A percentile compares a stretch with the other conserved stretches of the same genome.
phyloP scores from a whole-genome alignment of 2,329 filamentous ascomycete species.

The Neonectria sp. region DNA sequence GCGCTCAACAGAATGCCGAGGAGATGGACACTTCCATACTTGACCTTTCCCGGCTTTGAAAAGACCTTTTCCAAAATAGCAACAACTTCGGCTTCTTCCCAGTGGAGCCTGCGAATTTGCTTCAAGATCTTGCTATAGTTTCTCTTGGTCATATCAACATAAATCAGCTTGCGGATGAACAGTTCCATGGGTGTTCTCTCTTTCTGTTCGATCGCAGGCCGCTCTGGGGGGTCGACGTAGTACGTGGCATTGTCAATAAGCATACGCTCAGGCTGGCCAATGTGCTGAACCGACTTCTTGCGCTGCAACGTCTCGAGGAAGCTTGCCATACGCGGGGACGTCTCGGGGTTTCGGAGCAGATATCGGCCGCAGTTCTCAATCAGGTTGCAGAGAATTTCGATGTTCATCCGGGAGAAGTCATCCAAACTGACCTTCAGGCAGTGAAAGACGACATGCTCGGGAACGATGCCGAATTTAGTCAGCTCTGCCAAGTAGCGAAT shows the following conservation, averaged over 20 bases:
- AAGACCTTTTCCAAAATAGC: slow-evolving; percentile 90
- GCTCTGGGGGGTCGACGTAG: slow-evolving; percentile 95
- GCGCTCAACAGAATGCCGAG: slow-evolving; percentile 91
- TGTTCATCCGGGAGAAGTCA: slow-evolving; percentile 98
- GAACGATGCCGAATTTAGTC: slow-evolving; percentile 98
- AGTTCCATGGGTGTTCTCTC: slow-evolving; percentile 94
- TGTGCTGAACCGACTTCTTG: slow-evolving; percentile 95
- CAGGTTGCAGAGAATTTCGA: slow-evolving; percentile 97
- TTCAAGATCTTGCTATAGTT: slow-evolving; percentile 95
- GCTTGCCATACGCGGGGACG: slow-evolving; percentile 90
- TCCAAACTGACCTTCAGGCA: slow-evolving; percentile 98
- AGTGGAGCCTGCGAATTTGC: slow-evolving; percentile 94
- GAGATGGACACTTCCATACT: slow-evolving; percentile 96
- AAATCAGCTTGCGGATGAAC: slow-evolving; percentile 93
- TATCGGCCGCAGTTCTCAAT: slow-evolving; percentile 98
- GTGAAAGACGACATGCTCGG: slow-evolving; percentile 98
- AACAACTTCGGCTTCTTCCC: slow-evolving; percentile 93
- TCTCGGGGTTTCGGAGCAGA: slow-evolving; percentile 91
- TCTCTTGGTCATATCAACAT: slow-evolving; percentile 93
- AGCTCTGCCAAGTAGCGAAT: slow-evolving; percentile 98
- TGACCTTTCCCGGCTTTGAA: slow-evolving; percentile 96
- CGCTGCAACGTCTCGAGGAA: slow-evolving; percentile 96
- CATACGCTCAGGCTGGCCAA: slow-evolving; percentile 97
- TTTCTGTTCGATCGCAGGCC: slow-evolving; percentile 95
- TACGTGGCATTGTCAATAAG: slow-evolving; percentile 98